phyloP scores from a whole-genome alignment of 768 basidiomycete genomes.

The Lactarius hatsudake region DNA sequence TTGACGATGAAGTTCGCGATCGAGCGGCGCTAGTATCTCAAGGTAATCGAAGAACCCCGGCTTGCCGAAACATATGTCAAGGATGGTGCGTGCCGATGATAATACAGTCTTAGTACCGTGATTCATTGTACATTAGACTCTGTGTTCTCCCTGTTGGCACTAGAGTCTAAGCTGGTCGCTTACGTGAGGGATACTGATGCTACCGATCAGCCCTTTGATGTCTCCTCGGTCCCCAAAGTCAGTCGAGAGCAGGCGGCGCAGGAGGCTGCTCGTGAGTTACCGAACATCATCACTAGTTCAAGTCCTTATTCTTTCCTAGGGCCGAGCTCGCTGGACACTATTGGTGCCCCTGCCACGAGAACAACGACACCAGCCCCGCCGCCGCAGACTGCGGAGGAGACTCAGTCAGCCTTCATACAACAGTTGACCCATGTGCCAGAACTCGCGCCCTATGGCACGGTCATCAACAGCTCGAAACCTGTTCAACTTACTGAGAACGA shows the following conservation, averaged over 20 bases:
- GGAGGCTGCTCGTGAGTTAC: constrained; percentile 77
- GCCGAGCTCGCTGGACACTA: constrained; percentile 83
- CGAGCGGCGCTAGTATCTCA: constrained; percentile 94
- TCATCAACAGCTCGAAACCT: constrained; percentile 78
- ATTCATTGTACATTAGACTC: constrained; percentile 58
- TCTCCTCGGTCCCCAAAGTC: constrained; percentile 85
- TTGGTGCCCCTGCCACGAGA: constrained; percentile 65
- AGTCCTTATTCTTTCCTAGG: constrained; percentile 41
- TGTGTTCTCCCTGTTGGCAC: constrained; percentile 83
- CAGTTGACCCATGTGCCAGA: constrained; percentile 88
- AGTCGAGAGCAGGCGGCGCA: constrained; percentile 89
- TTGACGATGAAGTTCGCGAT: constrained; percentile 98
- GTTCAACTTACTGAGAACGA: constrained; percentile 90
- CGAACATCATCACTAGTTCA: neutral
- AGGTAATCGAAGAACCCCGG: constrained; percentile 71
- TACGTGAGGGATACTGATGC: constrained; percentile 86
- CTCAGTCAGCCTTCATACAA: constrained; percentile 80
- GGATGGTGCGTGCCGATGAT: constrained; percentile 60
- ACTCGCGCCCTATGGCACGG: constrained; percentile 77
- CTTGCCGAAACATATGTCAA: constrained; percentile 87
- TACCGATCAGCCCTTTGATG: constrained; percentile 73
- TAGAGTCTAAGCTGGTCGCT: constrained; percentile 89
- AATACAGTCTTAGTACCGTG: neutral
- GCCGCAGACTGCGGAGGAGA: constrained; percentile 81
- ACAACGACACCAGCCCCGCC: constrained; percentile 59